phyloP scores from a whole-genome alignment of 495 filamentous ascomycete species.

The Aspergillus heteromorphus region DNA sequence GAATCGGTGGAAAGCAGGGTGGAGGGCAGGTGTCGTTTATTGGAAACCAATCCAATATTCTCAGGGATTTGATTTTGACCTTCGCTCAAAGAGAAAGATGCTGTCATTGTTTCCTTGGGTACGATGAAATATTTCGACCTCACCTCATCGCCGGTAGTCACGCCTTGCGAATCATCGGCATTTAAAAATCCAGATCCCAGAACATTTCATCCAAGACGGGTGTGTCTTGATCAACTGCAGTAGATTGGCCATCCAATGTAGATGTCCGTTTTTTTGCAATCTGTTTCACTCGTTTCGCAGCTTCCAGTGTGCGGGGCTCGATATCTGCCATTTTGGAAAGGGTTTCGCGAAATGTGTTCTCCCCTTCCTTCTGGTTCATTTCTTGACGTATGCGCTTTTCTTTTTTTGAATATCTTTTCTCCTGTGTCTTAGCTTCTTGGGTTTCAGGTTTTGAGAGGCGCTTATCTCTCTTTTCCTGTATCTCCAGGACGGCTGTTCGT shows the following conservation, averaged over 20 bases:
- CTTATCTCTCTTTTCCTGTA: too few species aligned
- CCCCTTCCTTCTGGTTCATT: not conserved
- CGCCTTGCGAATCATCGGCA: conserved; percentile 35
- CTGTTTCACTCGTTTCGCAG: not conserved
- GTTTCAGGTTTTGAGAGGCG: too few species aligned
- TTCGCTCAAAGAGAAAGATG: not conserved
- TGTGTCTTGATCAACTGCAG: not conserved
- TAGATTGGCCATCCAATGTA: too few species aligned
- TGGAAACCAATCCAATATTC: conserved; percentile 11
- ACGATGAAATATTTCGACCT: conserved; percentile 35
- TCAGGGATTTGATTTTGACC: conserved; percentile 3
- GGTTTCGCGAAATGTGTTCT: not conserved
- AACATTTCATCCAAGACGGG: not conserved
- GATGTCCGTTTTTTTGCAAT: not conserved
- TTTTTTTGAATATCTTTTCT: not conserved
- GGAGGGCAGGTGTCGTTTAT: conserved; percentile 10
- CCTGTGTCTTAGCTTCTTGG: too few species aligned
- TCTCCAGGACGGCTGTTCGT: too few species aligned
- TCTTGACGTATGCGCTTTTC: not conserved
- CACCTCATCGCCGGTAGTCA: conserved; percentile 38
- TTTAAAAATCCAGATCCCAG: conserved; percentile 32
- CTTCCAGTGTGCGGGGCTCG: not conserved
- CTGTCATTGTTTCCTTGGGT: not conserved
- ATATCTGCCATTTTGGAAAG: not conserved
- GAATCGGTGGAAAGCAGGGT: conserved; percentile 30